These are phyloP conservation scores for Phytopythium aichiense DNA, from an alignment of 352 stramenopile species.

Conservation along the genomic window DNA sequence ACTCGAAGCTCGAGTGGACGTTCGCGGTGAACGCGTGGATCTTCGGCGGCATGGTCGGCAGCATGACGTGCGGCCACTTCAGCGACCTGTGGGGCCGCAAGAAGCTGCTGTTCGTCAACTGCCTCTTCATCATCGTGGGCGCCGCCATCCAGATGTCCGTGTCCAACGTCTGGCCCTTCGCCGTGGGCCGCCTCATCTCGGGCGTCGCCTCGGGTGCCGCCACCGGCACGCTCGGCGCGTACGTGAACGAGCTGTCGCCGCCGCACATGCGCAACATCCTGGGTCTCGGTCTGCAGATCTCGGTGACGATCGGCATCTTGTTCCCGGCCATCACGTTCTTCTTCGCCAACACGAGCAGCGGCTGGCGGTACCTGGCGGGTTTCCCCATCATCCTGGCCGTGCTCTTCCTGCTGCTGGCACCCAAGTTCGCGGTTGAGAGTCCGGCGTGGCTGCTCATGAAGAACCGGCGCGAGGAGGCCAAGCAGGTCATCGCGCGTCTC, in stretches of 20 bases:
- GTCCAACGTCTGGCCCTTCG: not conserved
- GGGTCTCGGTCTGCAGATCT: constrained; percentile 22
- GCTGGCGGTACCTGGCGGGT: constrained; percentile 35
- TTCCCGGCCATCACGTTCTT: constrained; percentile 47
- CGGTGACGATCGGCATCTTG: constrained; percentile 16
- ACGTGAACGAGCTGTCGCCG: constrained; percentile 11
- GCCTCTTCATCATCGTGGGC: too few relatives aligned
- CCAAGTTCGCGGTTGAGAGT: constrained; percentile 38
- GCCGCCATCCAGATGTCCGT: constrained; percentile 11
- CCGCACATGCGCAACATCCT: constrained; percentile 10
- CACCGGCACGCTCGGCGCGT: constrained; percentile 18
- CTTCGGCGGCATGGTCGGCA: too few relatives aligned
- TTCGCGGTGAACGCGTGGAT: too few relatives aligned
- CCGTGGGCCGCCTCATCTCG: constrained; percentile 4
- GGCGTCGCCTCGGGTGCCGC: constrained; percentile 28
- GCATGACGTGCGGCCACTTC: too few relatives aligned
- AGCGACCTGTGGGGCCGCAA: too few relatives aligned
- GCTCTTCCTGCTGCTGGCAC: constrained; percentile 35
- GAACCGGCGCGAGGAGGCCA: constrained; percentile 9
- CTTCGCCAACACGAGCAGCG: constrained; percentile 38
- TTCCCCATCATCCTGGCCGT: constrained; percentile 40
- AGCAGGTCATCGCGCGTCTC: constrained; percentile 15
- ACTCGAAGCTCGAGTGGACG: too few relatives aligned
- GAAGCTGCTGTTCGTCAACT: too few relatives aligned
- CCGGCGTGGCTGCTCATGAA: constrained; percentile 6